Evolutionary conservation across 2,329 filamentous ascomycete genomes (phyloP).

Genomic region (Talaromyces sp.): DNA sequence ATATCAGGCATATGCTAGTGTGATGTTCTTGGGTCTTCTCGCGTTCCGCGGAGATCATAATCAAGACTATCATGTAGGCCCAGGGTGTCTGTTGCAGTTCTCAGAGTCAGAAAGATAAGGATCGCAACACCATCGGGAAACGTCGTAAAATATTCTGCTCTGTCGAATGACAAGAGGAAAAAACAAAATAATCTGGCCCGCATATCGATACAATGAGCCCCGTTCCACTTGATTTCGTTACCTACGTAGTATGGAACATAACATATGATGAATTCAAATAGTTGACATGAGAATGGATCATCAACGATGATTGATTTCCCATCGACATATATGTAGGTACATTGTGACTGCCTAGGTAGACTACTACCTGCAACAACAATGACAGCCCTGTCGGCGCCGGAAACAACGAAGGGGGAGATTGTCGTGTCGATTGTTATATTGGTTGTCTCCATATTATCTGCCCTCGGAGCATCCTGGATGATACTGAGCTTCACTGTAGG

Average conservation of each 20-base stretch:
- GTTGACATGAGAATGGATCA: not conserved
- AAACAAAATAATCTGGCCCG: not conserved
- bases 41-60: conserved; percentile 11
- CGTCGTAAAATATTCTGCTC: not conserved
- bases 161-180: conserved; percentile 4
- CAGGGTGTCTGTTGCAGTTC: not conserved
- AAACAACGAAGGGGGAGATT: not conserved
- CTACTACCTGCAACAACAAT: not conserved
- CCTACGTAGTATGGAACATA: not conserved
- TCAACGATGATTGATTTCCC: not conserved
- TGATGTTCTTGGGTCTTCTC: not conserved
- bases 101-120: not conserved
- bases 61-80: not conserved
- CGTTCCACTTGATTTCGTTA: not conserved
- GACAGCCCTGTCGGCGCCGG: conserved; percentile 9
- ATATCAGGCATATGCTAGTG: not conserved
- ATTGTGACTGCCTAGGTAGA: not conserved
- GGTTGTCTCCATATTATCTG: conserved; percentile 14
- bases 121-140: not conserved
- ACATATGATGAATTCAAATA: not conserved
- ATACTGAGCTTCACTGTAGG: conserved; percentile 13
- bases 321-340: not conserved
- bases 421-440: conserved; percentile 11
- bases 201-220: not conserved
- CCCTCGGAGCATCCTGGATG: conserved; percentile 12